Conservation (phyloP, 768 basidiomycete genomes). For the Cyclocybe cylindracea region DNA sequence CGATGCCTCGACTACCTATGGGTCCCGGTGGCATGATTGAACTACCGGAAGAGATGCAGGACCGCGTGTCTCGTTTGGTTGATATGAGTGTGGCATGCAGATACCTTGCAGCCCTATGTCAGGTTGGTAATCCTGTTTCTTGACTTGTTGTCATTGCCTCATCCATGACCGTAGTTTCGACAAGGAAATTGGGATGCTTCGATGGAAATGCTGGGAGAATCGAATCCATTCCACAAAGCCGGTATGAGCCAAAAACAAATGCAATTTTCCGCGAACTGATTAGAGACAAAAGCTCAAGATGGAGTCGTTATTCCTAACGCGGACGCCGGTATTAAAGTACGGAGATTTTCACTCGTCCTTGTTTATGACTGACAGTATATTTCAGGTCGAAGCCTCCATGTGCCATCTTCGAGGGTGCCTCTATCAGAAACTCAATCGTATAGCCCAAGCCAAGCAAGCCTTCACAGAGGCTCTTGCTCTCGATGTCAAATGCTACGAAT, state of each 20-base stretch:
- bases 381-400: slow-evolving; percentile 94
- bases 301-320: slow-evolving; percentile 75
- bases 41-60: slow-evolving; percentile 62
- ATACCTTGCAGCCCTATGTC: slow-evolving; percentile 95
- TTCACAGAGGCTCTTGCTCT: slow-evolving; percentile 95
- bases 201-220: slow-evolving; percentile 89
- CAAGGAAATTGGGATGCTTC: slow-evolving; percentile 94
- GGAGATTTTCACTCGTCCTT: not conserved
- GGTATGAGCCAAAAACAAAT: slow-evolving; percentile 36
- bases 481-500: slow-evolving; percentile 97
- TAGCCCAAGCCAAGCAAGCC: slow-evolving; percentile 88
- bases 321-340: slow-evolving; percentile 94
- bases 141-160: slow-evolving; percentile 1
- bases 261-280: not conserved
- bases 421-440: slow-evolving; percentile 91
- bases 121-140: slow-evolving; percentile 45
- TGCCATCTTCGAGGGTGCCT: slow-evolving; percentile 91
- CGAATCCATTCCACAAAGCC: slow-evolving; percentile 82
- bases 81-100: slow-evolving; percentile 96
- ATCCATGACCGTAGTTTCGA: slow-evolving; percentile 49
- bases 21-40: slow-evolving; percentile 74
- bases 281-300: slow-evolving; percentile 46
- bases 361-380: not conserved
- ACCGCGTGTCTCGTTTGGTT: slow-evolving; percentile 74
- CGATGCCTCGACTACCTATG: slow-evolving; percentile 62